Percentiles rank a stretch among this genome's conserved stretches.
These are phyloP conservation scores for Nicotiana sylvestris DNA, from an alignment of 257 asterid species.

Conservation along the genomic window DNA sequence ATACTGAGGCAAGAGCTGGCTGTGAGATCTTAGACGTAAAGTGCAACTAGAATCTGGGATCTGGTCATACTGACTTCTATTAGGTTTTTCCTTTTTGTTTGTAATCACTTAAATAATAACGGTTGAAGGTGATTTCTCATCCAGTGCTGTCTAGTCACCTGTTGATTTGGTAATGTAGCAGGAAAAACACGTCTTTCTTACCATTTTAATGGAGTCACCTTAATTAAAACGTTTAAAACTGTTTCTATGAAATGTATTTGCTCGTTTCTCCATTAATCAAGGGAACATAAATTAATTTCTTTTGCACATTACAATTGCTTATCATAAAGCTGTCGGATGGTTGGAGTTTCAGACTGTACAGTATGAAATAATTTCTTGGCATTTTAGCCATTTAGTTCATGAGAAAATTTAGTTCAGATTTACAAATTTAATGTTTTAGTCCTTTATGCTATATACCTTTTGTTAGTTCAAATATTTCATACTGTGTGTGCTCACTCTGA, in stretches of 20 bases:
- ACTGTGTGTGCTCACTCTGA: neutral
- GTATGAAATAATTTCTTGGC: too few species aligned
- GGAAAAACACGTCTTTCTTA: neutral
- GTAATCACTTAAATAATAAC: neutral
- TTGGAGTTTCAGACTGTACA: neutral
- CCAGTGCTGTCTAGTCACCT: neutral
- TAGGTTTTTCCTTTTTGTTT: neutral
- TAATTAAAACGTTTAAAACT: neutral
- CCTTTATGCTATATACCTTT: neutral
- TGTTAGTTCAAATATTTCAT: neutral
- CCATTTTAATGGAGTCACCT: neutral
- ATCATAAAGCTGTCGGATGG: neutral
- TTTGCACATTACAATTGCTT: neutral
- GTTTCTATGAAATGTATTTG: neutral
- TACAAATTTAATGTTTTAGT: neutral
- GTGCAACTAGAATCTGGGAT: slow-evolving; percentile 1
- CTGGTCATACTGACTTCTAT: neutral
- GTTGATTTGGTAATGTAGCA: neutral
- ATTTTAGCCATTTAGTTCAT: neutral
- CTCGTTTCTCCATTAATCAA: neutral
- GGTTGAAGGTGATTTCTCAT: neutral
- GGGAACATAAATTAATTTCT: neutral
- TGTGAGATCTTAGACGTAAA: neutral
- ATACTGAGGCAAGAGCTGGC: neutral
- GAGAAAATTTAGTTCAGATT: neutral